These are phyloP conservation scores for Malassezia globosa DNA, from an alignment of 1,284 basidiomycete species.

Conservation along the genomic window DNA sequence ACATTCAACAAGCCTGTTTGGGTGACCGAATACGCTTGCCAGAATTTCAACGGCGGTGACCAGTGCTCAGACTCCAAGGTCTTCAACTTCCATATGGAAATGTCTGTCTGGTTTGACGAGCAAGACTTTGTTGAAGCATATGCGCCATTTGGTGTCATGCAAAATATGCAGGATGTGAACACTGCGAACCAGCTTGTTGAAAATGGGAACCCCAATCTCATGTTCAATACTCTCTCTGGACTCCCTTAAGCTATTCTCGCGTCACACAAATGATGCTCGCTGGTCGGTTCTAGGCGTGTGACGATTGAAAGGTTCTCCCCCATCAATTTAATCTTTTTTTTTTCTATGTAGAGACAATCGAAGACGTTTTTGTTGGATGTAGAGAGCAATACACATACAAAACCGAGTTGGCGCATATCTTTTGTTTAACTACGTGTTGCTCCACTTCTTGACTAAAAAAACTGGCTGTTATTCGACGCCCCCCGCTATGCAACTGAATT, in stretches of 20 bases:
- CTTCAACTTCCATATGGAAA: slow-evolving; percentile 49
- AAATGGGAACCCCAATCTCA: slow-evolving; percentile 23
- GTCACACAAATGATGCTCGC: neutral
- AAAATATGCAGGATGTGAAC: slow-evolving; percentile 31
- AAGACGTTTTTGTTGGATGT: too few species aligned
- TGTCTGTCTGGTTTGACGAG: slow-evolving; percentile 35
- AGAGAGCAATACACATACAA: too few species aligned
- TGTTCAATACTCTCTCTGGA: slow-evolving; percentile 18
- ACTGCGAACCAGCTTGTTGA: slow-evolving; percentile 22
- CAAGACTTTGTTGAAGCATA: slow-evolving; percentile 30
- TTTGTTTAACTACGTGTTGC: too few species aligned
- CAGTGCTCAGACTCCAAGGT: slow-evolving; percentile 47
- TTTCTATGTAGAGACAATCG: too few species aligned
- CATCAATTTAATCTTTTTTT: too few species aligned
- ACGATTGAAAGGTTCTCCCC: too few species aligned
- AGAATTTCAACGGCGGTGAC: slow-evolving; percentile 47
- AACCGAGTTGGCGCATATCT: too few species aligned
- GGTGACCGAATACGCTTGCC: slow-evolving; percentile 35
- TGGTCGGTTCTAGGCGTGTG: too few species aligned
- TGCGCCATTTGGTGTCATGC: slow-evolving; percentile 33
- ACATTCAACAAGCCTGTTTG: slow-evolving; percentile 32
- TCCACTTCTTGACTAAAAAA: too few species aligned
- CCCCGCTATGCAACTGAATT: too few species aligned
- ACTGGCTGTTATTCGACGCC: too few species aligned
- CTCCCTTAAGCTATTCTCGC: neutral